Evolutionary conservation across 2,329 filamentous ascomycete genomes (phyloP), one percentile per base, ranked within the genome.

Genomic region (Thelonectria rubi): DNA sequence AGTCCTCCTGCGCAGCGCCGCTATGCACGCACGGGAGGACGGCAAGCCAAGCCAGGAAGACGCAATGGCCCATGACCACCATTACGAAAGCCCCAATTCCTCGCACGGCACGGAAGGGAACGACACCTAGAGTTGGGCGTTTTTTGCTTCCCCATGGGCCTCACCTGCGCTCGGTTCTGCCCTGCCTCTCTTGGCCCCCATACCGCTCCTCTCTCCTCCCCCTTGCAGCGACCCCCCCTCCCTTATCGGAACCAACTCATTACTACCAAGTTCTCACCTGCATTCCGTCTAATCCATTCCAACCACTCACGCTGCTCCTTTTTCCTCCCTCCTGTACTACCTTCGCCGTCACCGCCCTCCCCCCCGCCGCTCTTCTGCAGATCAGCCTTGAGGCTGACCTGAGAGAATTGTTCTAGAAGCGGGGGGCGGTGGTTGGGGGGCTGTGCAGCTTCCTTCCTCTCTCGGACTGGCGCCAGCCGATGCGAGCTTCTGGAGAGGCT

Each of bases 341-440:
- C 18, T 8, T 17, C 12, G 21, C 32, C 37, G 47, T 51, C 53
- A 57, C 47, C 47, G 48, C 53, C 43, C 24, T 7, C 24, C 24
- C 24, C 24, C 24, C 24, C 24, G 24, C 30, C 39, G 46, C 43
- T 55, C 24, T 24, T 15, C 50, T 55, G 51, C 58, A 61, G 53
- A 61, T 61, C 58, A 57, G 58, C 66, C 58, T 54, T 65, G 65
- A 68, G 70, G 70, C 64, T 71, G 66, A 69, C 62, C 62, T 67
- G 68, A 67, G 68, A 71, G 72, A 74, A 75, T 70, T 70, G 69
- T 75, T 75, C 73, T 72, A 69, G 73, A 75, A 75, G 72, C 64
- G 64, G 62, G 24, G 62, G 64, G 56, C 46, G 46, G 49, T 59
- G 58, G 55, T 55, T 53, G 58, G 53, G 58, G 53, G 56, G 56